Conservation (phyloP, 805 yeast species). For the Hanseniaspora pseudoguilliermondii region DNA sequence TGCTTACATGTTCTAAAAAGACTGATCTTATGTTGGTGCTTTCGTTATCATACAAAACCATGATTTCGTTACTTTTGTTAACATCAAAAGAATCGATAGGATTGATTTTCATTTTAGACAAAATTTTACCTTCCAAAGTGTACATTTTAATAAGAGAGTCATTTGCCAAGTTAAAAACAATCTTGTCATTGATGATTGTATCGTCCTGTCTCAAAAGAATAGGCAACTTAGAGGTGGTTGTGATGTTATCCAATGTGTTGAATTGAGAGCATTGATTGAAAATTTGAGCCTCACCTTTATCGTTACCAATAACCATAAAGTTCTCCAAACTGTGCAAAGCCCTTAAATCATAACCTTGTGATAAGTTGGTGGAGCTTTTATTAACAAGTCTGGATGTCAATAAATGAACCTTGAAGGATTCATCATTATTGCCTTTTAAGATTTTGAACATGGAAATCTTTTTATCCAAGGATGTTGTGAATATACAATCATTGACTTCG, state of each 20-base stretch:
- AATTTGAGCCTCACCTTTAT: constrained; percentile 11
- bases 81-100: constrained; percentile 7
- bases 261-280: constrained; percentile 4
- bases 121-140: constrained; percentile 3
- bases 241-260: constrained; percentile 6
- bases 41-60: background rate
- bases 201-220: constrained; percentile 3
- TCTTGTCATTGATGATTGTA: background rate
- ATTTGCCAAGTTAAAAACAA: constrained; percentile 4
- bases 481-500: constrained; percentile 47
- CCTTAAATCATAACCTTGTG: background rate
- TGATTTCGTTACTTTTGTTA: constrained; percentile 6
- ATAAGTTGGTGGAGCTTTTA: constrained; percentile 12
- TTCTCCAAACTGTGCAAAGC: background rate
- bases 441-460: constrained; percentile 61
- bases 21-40: constrained; percentile 3
- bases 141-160: constrained; percentile 6
- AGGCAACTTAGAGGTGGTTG: background rate
- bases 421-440: background rate
- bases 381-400: constrained; percentile 1
- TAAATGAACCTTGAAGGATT: background rate
- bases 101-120: constrained; percentile 4
- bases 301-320: constrained; percentile 12
- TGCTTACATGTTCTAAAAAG: constrained; percentile 5
- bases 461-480: constrained; percentile 88